Evolutionary conservation across 805 yeast species (phyloP).

Genomic region (Cephaloascus albidus): DNA sequence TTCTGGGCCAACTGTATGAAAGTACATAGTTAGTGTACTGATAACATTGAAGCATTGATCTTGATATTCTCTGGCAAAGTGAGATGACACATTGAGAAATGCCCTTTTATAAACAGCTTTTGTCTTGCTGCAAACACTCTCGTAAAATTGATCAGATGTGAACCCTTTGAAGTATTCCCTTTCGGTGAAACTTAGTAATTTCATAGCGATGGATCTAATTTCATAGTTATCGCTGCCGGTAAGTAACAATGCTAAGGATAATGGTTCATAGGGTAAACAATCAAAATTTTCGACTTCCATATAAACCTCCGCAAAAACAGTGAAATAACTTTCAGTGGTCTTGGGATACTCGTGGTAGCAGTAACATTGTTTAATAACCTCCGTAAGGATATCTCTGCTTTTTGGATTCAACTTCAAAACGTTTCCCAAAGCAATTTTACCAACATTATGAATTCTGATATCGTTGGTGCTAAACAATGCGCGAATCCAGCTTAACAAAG

Average conservation of each 20-base stretch:
- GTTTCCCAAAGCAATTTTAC: constrained; percentile 62
- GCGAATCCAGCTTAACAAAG: constrained; percentile 74
- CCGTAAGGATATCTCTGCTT: constrained; percentile 40
- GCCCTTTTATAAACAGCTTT: constrained; percentile 84
- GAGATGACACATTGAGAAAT: constrained; percentile 66
- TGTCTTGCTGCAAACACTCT: constrained; percentile 64
- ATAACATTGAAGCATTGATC: constrained; percentile 53
- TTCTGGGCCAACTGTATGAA: constrained; percentile 46
- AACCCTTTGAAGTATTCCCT: constrained; percentile 31
- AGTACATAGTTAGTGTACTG: constrained; percentile 62
- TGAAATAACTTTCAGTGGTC: constrained; percentile 61
- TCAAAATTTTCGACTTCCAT: constrained; percentile 38
- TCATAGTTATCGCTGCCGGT: constrained; percentile 64
- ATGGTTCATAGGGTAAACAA: constrained; percentile 50
- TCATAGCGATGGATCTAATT: constrained; percentile 66
- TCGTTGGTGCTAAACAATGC: constrained; percentile 53
- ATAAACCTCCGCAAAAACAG: constrained; percentile 59
- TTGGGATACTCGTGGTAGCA: constrained; percentile 37
- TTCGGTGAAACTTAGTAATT: constrained; percentile 62
- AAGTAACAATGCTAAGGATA: constrained; percentile 71
- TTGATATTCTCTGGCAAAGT: constrained; percentile 55
- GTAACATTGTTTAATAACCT: constrained; percentile 68
- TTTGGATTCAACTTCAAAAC: constrained; percentile 53
- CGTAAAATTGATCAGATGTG: constrained; percentile 49
- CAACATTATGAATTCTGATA: constrained; percentile 50